phyloP scores from a whole-genome alignment of 1,139 yeast species.

The Zygoascus meyerae region DNA sequence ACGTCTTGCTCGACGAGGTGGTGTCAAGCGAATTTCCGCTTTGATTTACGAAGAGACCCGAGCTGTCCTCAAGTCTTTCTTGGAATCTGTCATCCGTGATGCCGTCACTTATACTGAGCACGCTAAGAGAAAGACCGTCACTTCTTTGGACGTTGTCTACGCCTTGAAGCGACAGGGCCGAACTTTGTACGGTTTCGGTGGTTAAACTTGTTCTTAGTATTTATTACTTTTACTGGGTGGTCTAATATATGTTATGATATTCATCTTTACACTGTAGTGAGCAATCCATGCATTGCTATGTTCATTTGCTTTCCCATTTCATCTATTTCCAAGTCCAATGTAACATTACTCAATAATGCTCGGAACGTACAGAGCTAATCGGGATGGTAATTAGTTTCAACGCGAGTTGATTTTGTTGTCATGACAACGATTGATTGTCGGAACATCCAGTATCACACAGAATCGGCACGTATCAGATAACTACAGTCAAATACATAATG shows the following conservation, averaged over 20 bases:
- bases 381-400: no score
- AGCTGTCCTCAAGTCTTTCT: conserved; percentile 91
- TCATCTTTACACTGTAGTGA: no score
- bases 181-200: conserved; percentile 99
- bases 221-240: neutral
- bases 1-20: conserved; percentile 99
- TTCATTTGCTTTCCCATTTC: no score
- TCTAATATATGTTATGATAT: neutral
- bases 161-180: conserved; percentile 99
- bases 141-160: conserved; percentile 96
- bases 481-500: no score
- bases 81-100: conserved; percentile 96
- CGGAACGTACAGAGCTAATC: no score
- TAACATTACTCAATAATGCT: no score
- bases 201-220: conserved; percentile 44
- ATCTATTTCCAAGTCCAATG: no score
- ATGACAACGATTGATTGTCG: no score
- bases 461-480: no score
- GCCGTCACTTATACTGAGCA: conserved; percentile 99
- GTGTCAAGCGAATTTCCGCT: conserved; percentile 99
- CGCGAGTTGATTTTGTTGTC: no score
- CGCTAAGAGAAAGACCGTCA: conserved; percentile 99
- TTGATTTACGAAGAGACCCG: conserved; percentile 98
- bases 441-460: no score
- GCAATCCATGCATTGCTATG: no score